These are phyloP conservation scores for Croton setiger DNA, from an alignment of 441 rosid species.

Conservation along the genomic window DNA sequence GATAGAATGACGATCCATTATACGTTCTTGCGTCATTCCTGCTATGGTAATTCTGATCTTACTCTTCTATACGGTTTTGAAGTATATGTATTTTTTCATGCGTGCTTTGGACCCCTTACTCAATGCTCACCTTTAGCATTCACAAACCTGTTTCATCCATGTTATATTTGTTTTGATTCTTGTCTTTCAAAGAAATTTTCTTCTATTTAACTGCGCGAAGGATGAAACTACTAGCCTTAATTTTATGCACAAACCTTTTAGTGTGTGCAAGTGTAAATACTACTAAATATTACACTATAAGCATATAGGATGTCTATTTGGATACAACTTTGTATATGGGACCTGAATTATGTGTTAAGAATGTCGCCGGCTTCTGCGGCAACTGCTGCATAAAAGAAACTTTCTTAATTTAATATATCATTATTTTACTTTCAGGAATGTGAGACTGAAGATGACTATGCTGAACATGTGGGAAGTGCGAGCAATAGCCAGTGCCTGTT, in stretches of 20 bases:
- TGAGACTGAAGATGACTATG: slow-evolving; percentile 18
- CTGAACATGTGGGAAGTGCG: slow-evolving; percentile 17
- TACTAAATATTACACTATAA: neutral
- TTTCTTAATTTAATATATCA: neutral
- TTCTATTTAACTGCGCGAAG: neutral
- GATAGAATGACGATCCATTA: neutral
- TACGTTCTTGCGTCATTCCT: slow-evolving; percentile 12
- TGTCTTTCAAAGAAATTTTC: neutral
- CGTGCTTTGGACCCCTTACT: neutral
- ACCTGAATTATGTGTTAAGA: slow-evolving; percentile 3
- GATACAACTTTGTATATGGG: neutral
- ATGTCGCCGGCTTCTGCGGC: neutral
- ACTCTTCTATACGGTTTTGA: neutral
- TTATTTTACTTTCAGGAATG: slow-evolving; percentile 29
- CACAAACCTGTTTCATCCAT: neutral
- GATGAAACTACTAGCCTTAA: neutral
- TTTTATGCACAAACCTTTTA: neutral
- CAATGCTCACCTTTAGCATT: neutral
- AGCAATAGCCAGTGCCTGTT: slow-evolving; percentile 10
- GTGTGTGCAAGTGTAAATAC: too few species aligned
- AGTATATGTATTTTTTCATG: neutral
- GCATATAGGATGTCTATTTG: neutral
- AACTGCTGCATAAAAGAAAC: neutral
- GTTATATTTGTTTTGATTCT: too few species aligned
- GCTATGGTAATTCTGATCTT: slow-evolving; percentile 27